Evolutionary conservation across 169 alveolate genomes (phyloP).

Genomic region (Cryptosporidium viatorum): DNA sequence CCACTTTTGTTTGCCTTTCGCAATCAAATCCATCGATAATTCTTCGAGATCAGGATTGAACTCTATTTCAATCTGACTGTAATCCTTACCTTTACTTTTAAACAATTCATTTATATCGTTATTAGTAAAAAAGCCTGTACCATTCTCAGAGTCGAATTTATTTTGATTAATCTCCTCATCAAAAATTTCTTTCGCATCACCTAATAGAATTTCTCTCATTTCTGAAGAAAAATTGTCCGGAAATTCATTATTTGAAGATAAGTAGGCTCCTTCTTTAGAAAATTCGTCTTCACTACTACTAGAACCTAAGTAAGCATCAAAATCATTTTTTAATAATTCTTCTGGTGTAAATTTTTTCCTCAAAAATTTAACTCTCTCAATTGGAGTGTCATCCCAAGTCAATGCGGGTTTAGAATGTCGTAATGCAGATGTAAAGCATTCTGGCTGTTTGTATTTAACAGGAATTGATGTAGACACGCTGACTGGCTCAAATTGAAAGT

Average conservation of each 20-base stretch:
- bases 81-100: slow-evolving; percentile 1
- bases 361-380: slow-evolving; percentile 87
- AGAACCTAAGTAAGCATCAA: slow-evolving; percentile 81
- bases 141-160: background rate
- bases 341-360: slow-evolving; percentile 82
- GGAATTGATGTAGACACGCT: slow-evolving; percentile 92
- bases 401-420: slow-evolving; percentile 93
- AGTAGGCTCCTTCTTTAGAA: background rate
- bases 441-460: slow-evolving; percentile 89
- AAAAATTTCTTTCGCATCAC: slow-evolving; percentile 53
- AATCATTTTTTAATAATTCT: slow-evolving; percentile 82
- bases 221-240: background rate
- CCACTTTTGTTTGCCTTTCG: slow-evolving; percentile 69
- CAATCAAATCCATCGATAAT: slow-evolving; percentile 51
- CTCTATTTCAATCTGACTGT: slow-evolving; percentile 27
- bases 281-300: slow-evolving; percentile 77
- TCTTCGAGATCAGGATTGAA: slow-evolving; percentile 58
- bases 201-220: slow-evolving; percentile 47
- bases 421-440: slow-evolving; percentile 87
- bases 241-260: background rate
- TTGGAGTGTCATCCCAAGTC: slow-evolving; percentile 96
- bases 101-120: slow-evolving; percentile 29
- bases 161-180: slow-evolving; percentile 18
- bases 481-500: slow-evolving; percentile 91
- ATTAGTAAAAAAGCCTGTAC: background rate